Base-by-base conservation (phyloP, 2,329 filamentous ascomycete species). In the Apiospora kogelbergensis region DNA sequence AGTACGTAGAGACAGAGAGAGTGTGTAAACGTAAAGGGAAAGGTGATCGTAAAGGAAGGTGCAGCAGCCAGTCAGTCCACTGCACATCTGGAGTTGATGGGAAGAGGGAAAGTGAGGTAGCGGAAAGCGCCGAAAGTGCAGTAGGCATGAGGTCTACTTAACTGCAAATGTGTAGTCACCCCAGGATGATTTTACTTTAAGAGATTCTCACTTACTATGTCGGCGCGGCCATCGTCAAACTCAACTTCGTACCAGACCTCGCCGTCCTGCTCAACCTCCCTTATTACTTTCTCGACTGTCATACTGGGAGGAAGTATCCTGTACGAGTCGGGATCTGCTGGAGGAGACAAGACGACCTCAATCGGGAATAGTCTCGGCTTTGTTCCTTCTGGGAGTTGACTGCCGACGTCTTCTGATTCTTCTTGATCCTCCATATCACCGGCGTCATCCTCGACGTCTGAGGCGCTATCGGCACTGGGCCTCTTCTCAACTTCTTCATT, bases 171-270 rank as follows among this genome's bases (percentile, higher is more conserved):
- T 4, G 10, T 30, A 60, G 10, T 37, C 30, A 37, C 53, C 13
- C 20, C 53, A 33, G 26, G 57, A 15, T 26, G 57, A 10, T 30
- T 13, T 15, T 3, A 17, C n/a, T 44, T 26, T 74, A 76, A 68
- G 77, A 74, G 69, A 67, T 67, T 67, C 30, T 66, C 37, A 81
- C 84, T 80, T 79, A 86, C 85, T 73, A 80, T 69, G 67, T 84
- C 79, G 71, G 81, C 72, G 65, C 80, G 78, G 30, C 84, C 84
- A 71, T 86, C 84, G 40, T 81, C 80, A 64, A 85, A 86, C 69
- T 85, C 83, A 13, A 83, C 77, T 5, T 72, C 75, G 57, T 82
- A 83, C 26, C 74, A 75, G 1, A 73, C 26, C 11, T 78, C 72
- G 10, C 71, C 69, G 37, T 63, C 73, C 0, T 73, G 70, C 17